Base-by-base conservation (phyloP, 192 early-diverging fungal species). In the Gamsiella multidivaricata region DNA sequence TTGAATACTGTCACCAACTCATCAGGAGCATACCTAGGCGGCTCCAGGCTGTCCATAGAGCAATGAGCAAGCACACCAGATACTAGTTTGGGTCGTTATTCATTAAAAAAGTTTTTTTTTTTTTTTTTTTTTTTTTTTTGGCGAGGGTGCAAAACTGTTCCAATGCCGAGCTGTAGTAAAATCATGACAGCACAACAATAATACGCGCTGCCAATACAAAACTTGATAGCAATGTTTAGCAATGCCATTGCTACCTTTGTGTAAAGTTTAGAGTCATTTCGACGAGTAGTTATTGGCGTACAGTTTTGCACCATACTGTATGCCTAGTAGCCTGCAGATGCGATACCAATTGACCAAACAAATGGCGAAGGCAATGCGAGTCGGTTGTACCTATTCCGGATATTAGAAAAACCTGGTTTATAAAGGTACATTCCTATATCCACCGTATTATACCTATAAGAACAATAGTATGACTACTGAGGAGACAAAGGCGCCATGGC, bases 11-110 rank as follows among this genome's bases (percentile, higher is more conserved):
- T 25, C 58, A 28, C 20, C 28, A 61, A 32, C 43, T 61, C 7
- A 47, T 61, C 45, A 33, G 45, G 12, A 61, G 59, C 45, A 61
- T 61, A 29, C 59, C 59, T 20, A 49, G 45, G 26, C 15, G 59
- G 33, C 45, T 61, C 59, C 12, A 61, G 45, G 43, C 59, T 3
- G 57, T 61, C 31, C 15, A 61, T 23, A 61, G 23, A n/a, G 59
- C 45, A 23, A 61, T 49, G 29, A 45, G 45, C 17, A 49, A 61
- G 32, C 42, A 61, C 25, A 61, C 45, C 26, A 49, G 49, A 31
- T 61, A 61, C 56, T 58, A 41, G 39, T 32, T 34, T 17, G 34
- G 3, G 17, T n/a, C 7, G 29, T 34, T 55, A 55, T 55, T 49
- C 20, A 20, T 20, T 14, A 49, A 49, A 49, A 49, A 17, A 52